phyloP scores from a whole-genome alignment of 1,284 basidiomycete species.

The Puccinia novopanici region DNA sequence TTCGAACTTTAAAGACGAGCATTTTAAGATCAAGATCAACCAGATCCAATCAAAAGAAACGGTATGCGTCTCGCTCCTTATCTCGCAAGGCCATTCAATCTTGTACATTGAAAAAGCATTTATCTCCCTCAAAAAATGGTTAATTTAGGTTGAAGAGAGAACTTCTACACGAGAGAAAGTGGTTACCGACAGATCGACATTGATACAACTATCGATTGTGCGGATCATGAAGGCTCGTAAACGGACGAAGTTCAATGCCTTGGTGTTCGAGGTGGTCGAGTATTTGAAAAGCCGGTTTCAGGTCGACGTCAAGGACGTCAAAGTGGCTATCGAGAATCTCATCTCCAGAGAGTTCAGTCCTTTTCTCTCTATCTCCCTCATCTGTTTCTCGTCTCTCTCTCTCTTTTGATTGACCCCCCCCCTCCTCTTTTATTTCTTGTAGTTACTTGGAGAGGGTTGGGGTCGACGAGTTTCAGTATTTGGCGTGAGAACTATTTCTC shows the following conservation, averaged over 20 bases:
- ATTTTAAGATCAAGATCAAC: slow-evolving; percentile 84
- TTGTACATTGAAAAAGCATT: neutral
- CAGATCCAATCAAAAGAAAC: slow-evolving; percentile 92
- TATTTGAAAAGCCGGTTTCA: slow-evolving; percentile 74
- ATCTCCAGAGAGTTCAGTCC: slow-evolving; percentile 69
- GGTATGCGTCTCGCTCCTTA: slow-evolving; percentile 62
- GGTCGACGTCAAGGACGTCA: slow-evolving; percentile 70
- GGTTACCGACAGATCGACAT: slow-evolving; percentile 9
- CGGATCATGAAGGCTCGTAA: slow-evolving; percentile 86
- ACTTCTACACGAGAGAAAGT: neutral
- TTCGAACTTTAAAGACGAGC: slow-evolving; percentile 75
- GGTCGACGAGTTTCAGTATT: slow-evolving; percentile 26
- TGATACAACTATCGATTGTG: slow-evolving; percentile 34
- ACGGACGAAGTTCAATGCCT: slow-evolving; percentile 74
- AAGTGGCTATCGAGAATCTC: slow-evolving; percentile 75
- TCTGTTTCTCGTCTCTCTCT: neutral
- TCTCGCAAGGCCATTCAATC: neutral
- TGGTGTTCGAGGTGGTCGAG: slow-evolving; percentile 65
- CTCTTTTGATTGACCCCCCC: neutral
- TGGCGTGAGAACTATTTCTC: slow-evolving; percentile 26
- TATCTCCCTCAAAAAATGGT: no score
- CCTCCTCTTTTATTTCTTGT: neutral
- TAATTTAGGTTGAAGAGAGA: neutral
- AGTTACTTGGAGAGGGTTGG: slow-evolving; percentile 32
- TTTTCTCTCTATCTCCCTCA: neutral